These are phyloP conservation scores for Agrocybe praecox DNA, from an alignment of 768 basidiomycete genomes.

Conservation along the genomic window DNA sequence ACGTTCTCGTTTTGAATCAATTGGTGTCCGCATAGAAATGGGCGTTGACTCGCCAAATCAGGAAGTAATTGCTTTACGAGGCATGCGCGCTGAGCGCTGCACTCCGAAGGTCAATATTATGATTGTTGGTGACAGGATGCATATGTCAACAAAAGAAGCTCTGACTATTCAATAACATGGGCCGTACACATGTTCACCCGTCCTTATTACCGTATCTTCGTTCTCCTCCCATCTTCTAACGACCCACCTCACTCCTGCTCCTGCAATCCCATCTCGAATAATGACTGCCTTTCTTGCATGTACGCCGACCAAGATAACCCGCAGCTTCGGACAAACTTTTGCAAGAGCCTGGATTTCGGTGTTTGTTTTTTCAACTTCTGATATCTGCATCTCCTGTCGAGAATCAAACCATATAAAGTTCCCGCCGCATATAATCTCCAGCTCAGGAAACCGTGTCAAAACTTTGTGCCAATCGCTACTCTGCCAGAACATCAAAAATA, in stretches of 20 bases:
- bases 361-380: background rate
- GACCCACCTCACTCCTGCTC: conserved; percentile 1
- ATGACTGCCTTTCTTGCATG: background rate
- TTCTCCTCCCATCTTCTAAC: background rate
- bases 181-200: background rate
- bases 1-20: too few species aligned
- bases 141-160: too few species aligned
- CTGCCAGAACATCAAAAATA: background rate
- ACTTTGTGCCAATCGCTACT: background rate
- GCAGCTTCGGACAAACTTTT: background rate
- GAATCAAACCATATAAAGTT: background rate
- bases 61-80: too few species aligned
- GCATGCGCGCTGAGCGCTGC: too few species aligned
- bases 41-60: too few species aligned
- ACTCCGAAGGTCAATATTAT: too few species aligned
- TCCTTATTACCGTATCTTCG: background rate
- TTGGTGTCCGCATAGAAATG: too few species aligned
- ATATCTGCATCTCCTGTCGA: background rate
- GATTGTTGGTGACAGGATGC: too few species aligned
- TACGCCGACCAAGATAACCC: background rate
- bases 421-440: background rate
- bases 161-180: background rate
- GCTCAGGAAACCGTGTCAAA: background rate
- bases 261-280: background rate
- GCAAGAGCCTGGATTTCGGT: background rate